Evolutionary conservation across 164 flowering plant genomes (phyloP).

Genomic region (Kalanchoe fedtschenkoi): DNA sequence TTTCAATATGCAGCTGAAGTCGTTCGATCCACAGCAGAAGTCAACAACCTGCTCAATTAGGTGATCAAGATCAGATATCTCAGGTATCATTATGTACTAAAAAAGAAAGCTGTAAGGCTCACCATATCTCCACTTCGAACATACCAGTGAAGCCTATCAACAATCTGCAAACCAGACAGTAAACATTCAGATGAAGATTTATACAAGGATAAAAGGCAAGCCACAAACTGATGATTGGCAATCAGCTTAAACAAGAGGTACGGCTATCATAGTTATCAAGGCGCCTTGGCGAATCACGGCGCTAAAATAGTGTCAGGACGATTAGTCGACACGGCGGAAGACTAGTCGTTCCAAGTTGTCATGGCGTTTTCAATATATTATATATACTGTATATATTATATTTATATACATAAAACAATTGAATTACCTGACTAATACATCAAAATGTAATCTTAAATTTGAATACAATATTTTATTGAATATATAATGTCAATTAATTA

Average conservation of each 20-base stretch:
- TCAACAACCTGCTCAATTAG: constrained; percentile 55
- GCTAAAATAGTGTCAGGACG: too few relatives aligned
- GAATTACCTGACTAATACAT: too few relatives aligned
- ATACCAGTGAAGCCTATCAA: constrained; percentile 59
- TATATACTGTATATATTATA: too few relatives aligned
- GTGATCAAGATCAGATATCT: neutral
- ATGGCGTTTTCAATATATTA: too few relatives aligned
- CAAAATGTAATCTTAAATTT: too few relatives aligned
- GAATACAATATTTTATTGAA: too few relatives aligned
- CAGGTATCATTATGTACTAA: neutral
- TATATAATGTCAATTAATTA: too few relatives aligned
- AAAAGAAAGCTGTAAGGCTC: constrained; percentile 10
- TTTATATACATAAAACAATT: too few relatives aligned
- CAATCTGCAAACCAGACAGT: constrained; percentile 46
- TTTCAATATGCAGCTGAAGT: constrained; percentile 66
- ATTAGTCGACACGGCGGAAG: too few relatives aligned
- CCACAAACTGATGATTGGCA: neutral
- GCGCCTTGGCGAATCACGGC: too few relatives aligned
- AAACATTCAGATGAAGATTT: constrained; percentile 8
- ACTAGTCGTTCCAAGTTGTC: too few relatives aligned
- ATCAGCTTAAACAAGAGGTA: neutral
- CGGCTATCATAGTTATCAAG: too few relatives aligned
- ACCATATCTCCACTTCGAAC: constrained; percentile 59
- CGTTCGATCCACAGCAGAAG: constrained; percentile 81
- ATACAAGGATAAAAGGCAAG: neutral